These are phyloP conservation scores for Cucurbita argyrosperma DNA, from an alignment of 306 rosid genomes.

Conservation along the genomic window DNA sequence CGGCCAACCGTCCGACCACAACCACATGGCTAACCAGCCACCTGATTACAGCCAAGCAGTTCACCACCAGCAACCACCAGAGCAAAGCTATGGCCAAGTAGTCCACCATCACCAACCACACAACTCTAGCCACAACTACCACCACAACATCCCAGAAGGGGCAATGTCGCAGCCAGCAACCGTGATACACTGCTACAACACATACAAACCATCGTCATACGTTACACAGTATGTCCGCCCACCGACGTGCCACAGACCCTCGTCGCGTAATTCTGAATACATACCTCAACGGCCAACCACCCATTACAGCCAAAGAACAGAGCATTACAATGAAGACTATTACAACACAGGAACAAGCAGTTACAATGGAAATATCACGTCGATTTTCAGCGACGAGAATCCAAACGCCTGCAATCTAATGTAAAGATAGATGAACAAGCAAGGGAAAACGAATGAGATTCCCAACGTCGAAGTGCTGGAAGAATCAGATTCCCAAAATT, in stretches of 20 bases:
- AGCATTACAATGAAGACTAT: constrained; percentile 30
- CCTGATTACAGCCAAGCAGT: not conserved
- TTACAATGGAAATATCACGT: constrained; percentile 34
- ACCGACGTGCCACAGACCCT: constrained; percentile 16
- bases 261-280: constrained; percentile 46
- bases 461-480: constrained; percentile 30
- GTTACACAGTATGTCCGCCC: constrained; percentile 49
- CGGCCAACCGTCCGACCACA: not conserved
- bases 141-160: constrained; percentile 22
- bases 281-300: constrained; percentile 20
- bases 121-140: constrained; percentile 8
- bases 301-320: constrained; percentile 24
- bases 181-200: constrained; percentile 55
- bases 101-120: not conserved
- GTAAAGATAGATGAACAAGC: constrained; percentile 17
- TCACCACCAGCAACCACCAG: not conserved
- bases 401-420: constrained; percentile 79
- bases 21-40: not conserved
- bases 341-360: constrained; percentile 8
- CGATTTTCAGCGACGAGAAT: constrained; percentile 86
- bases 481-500: constrained; percentile 24
- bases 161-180: constrained; percentile 9
- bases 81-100: not conserved
- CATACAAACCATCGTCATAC: constrained; percentile 45
- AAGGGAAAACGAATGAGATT: constrained; percentile 27